Percentiles rank a stretch among this genome's conserved stretches.
phyloP scores from a whole-genome alignment of 2,329 filamentous ascomycete species.

The Aspergillus chevalieri region DNA sequence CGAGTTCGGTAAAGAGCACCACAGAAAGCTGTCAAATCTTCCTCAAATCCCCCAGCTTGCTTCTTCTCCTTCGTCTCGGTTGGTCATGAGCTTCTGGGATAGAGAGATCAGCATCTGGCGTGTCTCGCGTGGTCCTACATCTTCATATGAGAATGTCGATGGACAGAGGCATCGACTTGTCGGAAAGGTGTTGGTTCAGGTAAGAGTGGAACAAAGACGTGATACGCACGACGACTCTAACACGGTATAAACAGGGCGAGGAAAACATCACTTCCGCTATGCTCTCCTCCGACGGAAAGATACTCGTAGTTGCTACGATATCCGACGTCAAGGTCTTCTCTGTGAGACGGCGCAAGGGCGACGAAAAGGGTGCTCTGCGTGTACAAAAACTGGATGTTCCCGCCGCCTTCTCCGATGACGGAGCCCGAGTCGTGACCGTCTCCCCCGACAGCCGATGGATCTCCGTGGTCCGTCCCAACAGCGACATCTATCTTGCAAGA shows the following conservation, averaged over 20 bases:
- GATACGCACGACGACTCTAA: not conserved
- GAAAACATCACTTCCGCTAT: conserved; percentile 73
- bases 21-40: conserved; percentile 73
- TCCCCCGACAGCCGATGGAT: conserved; percentile 45
- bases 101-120: conserved; percentile 80
- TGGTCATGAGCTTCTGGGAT: conserved; percentile 90
- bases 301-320: conserved; percentile 70
- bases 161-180: conserved; percentile 46
- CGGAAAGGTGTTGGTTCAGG: conserved; percentile 57
- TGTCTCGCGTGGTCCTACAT: conserved; percentile 45
- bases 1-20: conserved; percentile 71
- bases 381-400: conserved; percentile 66
- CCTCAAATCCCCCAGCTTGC: conserved; percentile 70
- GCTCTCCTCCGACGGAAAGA: conserved; percentile 63
- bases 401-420: conserved; percentile 49
- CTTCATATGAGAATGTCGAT: conserved; percentile 37
- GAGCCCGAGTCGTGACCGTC: conserved; percentile 59
- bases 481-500: conserved; percentile 50
- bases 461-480: conserved; percentile 53
- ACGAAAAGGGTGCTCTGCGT: conserved; percentile 55
- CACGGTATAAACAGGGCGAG: conserved; percentile 52
- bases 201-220: conserved; percentile 15
- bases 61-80: conserved; percentile 65
- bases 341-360: conserved; percentile 50
- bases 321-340: conserved; percentile 72